Evolutionary conservation across 2,329 filamentous ascomycete genomes (phyloP).

Genomic region (Pseudogymnoascus sp.): DNA sequence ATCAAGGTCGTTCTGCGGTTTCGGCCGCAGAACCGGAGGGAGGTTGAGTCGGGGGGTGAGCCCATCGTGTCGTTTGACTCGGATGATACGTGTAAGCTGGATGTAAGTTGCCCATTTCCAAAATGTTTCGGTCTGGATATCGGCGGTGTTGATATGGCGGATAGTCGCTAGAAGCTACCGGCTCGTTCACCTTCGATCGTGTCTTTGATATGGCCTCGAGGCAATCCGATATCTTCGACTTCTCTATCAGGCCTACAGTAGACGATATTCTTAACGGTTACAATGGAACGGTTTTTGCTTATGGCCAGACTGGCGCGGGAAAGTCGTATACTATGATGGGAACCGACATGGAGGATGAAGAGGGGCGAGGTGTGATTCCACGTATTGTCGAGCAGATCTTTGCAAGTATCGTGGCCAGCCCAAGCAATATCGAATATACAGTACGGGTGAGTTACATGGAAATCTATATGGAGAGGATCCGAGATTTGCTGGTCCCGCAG

Average conservation of each 20-base stretch:
- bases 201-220: constrained; percentile 91
- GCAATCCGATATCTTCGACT: constrained; percentile 94
- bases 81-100: constrained; percentile 79
- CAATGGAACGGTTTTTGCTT: constrained; percentile 98
- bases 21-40: constrained; percentile 91
- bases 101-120: constrained; percentile 48
- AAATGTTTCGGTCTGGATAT: not conserved
- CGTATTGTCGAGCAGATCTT: constrained; percentile 98
- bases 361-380: constrained; percentile 87
- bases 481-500: constrained; percentile 82
- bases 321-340: constrained; percentile 99
- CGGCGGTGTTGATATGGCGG: constrained; percentile 2
- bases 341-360: constrained; percentile 83
- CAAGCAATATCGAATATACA: constrained; percentile 95
- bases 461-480: constrained; percentile 98
- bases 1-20: constrained; percentile 95
- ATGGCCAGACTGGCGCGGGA: constrained; percentile 95
- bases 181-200: constrained; percentile 91
- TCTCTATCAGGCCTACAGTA: constrained; percentile 90
- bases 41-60: constrained; percentile 82
- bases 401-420: constrained; percentile 83
- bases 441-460: constrained; percentile 99
- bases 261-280: constrained; percentile 98
- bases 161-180: constrained; percentile 74
- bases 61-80: constrained; percentile 84